Base-by-base conservation (phyloP, 352 stramenopile species). In the Thraustochytrium striatum region DNA sequence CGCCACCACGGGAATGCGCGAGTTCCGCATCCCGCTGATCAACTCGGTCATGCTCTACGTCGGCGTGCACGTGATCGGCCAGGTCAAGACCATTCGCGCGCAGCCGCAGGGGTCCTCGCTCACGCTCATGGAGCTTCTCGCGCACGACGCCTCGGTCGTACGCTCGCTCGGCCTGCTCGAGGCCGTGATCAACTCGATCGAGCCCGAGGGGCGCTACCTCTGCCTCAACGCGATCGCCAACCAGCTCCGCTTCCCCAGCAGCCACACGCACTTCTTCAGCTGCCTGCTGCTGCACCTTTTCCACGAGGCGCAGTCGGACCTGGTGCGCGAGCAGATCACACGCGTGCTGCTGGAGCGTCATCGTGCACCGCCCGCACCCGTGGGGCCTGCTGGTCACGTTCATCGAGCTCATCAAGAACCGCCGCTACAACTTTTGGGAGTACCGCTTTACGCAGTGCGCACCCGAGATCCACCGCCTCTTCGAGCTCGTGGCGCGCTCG, bases 321-420 rank as follows among this genome's bases (percentile, higher is more conserved):
- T 92, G 82, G 92, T 99, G 16, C 98, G 98, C 87, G 96, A 99
- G 85, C 89, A 95, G 84, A 97, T 99, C 57, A 99, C 96, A 47
- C 90, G 96, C 69, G 95, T 99, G 38, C 88, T 99, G 38, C 93
- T 99, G 39, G 96, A 99, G 87, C 89, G 96, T n/a, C 41, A 98
- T 99, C 78, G 94, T 96, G 35, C 97, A 99, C 85, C 92, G 96
- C 47, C 96, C 96, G 61, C 96, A 99, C 82, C 96, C 96, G 72
- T 99, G 95, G 95, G 95, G 95, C 19, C 85, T 99, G 57, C 85
- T 99, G 8, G 96, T 98, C 72, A 99, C 96, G 11, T 99, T 99
- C 85, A 98, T 99, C 68, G 96, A 99, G 86, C 89, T 99, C 38
- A 99, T 99, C 72, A 97, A 98, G 85, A 99, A 99, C 88, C 95